phyloP scores from a whole-genome alignment of 2,329 filamentous ascomycete species.

The Proliferodiscus dingleyae region DNA sequence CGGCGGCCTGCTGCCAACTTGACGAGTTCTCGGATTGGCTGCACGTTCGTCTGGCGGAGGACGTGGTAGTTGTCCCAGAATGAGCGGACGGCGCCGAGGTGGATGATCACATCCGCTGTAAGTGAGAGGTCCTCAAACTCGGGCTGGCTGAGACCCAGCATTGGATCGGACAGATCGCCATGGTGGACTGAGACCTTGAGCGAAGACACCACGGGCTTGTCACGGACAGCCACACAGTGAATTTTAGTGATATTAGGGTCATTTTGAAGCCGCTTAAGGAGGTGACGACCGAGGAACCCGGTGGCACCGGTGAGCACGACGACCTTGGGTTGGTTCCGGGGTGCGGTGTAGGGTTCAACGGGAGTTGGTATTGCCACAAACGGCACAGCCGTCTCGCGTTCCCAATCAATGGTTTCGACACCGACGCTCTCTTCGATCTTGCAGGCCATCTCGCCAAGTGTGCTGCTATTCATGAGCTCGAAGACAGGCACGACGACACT shows the following conservation, averaged over 20 bases:
- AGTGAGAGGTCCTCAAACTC: conserved; percentile 29
- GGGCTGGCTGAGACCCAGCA: conserved; percentile 35
- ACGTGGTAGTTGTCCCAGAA: conserved; percentile 36
- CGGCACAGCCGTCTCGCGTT: conserved; percentile 12
- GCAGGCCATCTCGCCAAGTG: conserved; percentile 20
- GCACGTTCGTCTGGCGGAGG: conserved; percentile 34
- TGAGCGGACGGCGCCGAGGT: conserved; percentile 41
- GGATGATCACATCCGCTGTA: conserved; percentile 46
- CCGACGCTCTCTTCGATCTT: conserved; percentile 3
- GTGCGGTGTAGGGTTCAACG: conserved; percentile 1
- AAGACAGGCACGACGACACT: conserved; percentile 17
- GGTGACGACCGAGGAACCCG: conserved; percentile 35
- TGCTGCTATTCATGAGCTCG: conserved; percentile 23
- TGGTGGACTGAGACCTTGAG: conserved; percentile 28
- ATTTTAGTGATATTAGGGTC: conserved; percentile 32
- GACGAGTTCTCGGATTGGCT: conserved; percentile 33
- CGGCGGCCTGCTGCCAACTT: conserved; percentile 27
- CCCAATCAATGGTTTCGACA: conserved; percentile 13
- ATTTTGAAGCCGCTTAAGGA: conserved; percentile 35
- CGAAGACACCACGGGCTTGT: conserved; percentile 2
- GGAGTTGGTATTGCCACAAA: conserved; percentile 1
- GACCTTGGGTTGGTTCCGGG: conserved; percentile 1
- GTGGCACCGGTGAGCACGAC: conserved; percentile 36
- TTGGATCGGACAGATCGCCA: conserved; percentile 35
- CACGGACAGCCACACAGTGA: conserved; percentile 41